Evolutionary conservation across 129 eudicot genomes (phyloP).

Genomic region (Flaveria trinervia): DNA sequence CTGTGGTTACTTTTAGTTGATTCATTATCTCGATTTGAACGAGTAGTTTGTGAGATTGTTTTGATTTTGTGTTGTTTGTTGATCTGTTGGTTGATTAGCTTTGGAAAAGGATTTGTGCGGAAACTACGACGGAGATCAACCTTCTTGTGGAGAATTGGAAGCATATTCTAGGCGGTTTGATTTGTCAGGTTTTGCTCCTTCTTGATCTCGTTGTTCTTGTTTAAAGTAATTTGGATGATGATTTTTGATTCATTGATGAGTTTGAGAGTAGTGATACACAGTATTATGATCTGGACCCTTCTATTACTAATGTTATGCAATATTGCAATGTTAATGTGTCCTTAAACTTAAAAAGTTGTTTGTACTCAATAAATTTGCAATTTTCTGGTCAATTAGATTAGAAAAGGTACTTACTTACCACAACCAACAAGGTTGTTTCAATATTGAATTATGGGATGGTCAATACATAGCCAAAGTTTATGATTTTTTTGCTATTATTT

Average conservation of each 20-base stretch:
- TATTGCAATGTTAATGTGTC: not conserved
- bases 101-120: conserved; percentile 97
- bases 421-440: conserved; percentile 16
- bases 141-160: conserved; percentile 91
- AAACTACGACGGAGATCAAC: conserved; percentile 69
- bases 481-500: not conserved
- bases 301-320: not conserved
- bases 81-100: conserved; percentile 48
- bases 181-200: conserved; percentile 70
- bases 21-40: too few relatives aligned
- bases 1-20: not conserved
- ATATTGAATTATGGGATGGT: conserved; percentile 9
- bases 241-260: not conserved
- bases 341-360: conserved; percentile 1
- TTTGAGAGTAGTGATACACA: conserved; percentile 8
- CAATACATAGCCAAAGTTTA: not conserved
- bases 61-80: conserved; percentile 8
- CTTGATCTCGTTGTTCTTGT: conserved; percentile 3
- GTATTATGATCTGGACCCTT: conserved; percentile 9
- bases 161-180: conserved; percentile 83
- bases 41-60: conserved; percentile 1
- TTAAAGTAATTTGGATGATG: conserved; percentile 11
- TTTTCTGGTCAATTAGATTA: conserved; percentile 23
- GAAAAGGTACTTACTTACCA: conserved; percentile 20
- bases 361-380: conserved; percentile 14